phyloP scores from a whole-genome alignment of 2,329 filamentous ascomycete genomes.

The Tolypocladium paradoxum region DNA sequence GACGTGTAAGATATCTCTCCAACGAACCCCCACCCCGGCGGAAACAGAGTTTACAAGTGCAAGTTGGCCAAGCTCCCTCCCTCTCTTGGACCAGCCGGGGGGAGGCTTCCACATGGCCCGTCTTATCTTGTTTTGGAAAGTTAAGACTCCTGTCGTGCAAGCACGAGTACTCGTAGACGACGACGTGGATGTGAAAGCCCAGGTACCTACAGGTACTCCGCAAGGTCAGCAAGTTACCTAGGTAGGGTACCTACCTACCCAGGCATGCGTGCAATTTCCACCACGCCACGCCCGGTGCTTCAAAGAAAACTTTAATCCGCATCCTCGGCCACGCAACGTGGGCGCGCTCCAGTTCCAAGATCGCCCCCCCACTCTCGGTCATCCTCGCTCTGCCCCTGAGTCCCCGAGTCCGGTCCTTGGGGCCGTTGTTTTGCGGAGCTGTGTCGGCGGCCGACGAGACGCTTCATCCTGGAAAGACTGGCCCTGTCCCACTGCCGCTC shows the following conservation, averaged over 20 bases:
- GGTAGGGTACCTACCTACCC: too few species aligned
- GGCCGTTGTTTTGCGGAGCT: background rate
- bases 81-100: background rate
- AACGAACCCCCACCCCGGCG: background rate
- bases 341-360: background rate
- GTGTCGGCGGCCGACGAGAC: background rate
- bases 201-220: too few species aligned
- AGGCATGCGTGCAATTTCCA: slow-evolving; percentile 4
- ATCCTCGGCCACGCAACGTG: background rate
- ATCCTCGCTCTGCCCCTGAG: background rate
- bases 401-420: background rate
- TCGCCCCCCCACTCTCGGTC: background rate
- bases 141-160: background rate
- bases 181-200: background rate
- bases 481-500: background rate
- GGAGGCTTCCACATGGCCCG: background rate
- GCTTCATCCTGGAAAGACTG: too few species aligned
- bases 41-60: background rate
- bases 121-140: background rate
- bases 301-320: slow-evolving; percentile 3
- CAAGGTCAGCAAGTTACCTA: too few species aligned
- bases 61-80: background rate
- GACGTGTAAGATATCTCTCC: background rate
- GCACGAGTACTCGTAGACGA: background rate
- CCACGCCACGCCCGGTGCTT: background rate